Base-by-base conservation (phyloP, 2,329 filamentous ascomycete species). In the Scedosporium minutisporum region DNA sequence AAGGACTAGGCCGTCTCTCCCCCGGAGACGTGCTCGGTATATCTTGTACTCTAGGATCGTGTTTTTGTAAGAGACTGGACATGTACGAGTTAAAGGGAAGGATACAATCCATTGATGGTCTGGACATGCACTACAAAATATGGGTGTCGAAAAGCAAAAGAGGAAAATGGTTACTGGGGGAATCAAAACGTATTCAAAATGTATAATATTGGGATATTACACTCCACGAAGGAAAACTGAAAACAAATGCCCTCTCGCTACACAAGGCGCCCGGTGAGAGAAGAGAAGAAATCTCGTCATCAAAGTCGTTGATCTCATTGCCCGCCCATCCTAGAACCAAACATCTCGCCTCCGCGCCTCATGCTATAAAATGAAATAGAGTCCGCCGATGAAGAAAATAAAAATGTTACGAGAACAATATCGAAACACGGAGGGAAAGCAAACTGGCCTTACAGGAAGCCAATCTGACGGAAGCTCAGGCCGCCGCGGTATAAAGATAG, bases 241-340 rank as follows among this genome's bases (percentile, higher is more conserved):
- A 14, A 23, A 6, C 21, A 55, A 55, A 55, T 55, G 21, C 23
- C 51, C 51, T 23, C 51, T 23, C 51, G 18, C 51, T 55, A 23
- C 51, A 27, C 51, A 23, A 27, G 18, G 51, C 51, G 51, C 51
- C 33, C 51, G 12, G 51, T 55, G 46, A 63, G 51, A 21, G 46
- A 62, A 61, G 53, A 42, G 10, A 62, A 62, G 33, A 63, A 60
- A 58, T 58, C 44, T 55, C 44, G 55, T 59, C 57, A 29, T 25
- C 48, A 42, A 58, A 58, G 27, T 59, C 53, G 60, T 58, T 21
- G 60, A 59, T 57, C 18, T 55, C 51, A 55, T 55, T 55, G 14
- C 57, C 25, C 57, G 18, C 48, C 27, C 57, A 10, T 33, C n/a
- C 27, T 10, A 38, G 57, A 42, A 33, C 57, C 57, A n/a, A n/a